Evolutionary conservation across 2,329 filamentous ascomycete species (phyloP).

Genomic region (Stagonosporopsis tanaceti): DNA sequence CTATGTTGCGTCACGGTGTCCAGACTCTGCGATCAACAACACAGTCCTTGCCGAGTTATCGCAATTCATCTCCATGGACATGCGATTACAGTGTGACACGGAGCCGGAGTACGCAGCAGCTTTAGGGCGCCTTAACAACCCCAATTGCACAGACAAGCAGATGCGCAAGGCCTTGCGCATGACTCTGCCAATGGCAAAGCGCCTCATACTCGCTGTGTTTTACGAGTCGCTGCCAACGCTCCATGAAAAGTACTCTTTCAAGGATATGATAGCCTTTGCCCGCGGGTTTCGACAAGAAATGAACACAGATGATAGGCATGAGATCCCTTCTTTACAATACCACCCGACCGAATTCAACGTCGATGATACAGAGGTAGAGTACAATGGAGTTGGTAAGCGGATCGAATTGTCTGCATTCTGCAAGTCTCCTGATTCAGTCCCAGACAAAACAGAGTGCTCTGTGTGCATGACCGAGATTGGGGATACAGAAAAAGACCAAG

Average conservation of each 20-base stretch:
- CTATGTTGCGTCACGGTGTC: neutral
- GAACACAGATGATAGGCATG: neutral
- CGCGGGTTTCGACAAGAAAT: neutral
- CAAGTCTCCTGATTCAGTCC: neutral
- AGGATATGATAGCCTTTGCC: conserved; percentile 1
- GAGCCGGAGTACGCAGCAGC: neutral
- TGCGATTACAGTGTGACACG: neutral
- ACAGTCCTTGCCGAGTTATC: neutral
- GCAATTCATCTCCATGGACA: neutral
- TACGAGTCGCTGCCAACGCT: neutral
- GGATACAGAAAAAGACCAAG: neutral
- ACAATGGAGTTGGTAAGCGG: neutral
- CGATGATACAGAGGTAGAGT: conserved; percentile 8
- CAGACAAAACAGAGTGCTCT: neutral
- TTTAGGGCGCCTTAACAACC: neutral
- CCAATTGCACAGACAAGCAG: neutral
- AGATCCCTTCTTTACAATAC: neutral
- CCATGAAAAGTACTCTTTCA: neutral
- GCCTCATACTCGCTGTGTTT: neutral
- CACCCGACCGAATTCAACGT: neutral
- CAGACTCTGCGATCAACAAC: neutral
- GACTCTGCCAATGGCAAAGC: neutral
- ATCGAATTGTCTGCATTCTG: conserved; percentile 1
- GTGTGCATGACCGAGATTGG: conserved; percentile 4
- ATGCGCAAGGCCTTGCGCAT: neutral